These are phyloP conservation scores for Uncinocarpus reesii DNA, from an alignment of 2,329 filamentous ascomycete species.

Conservation along the genomic window DNA sequence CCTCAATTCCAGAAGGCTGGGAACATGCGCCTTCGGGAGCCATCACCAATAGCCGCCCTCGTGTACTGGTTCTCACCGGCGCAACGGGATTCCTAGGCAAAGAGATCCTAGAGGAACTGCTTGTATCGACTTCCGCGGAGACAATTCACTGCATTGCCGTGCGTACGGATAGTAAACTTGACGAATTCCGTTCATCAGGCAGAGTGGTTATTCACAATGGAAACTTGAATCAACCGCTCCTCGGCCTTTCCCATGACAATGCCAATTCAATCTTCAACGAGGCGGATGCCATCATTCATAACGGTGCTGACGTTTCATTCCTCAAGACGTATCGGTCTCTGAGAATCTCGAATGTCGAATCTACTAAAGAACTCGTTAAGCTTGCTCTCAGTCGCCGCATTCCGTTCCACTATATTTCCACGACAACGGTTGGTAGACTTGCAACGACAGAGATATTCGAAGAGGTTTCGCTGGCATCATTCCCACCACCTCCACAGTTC, in stretches of 20 bases:
- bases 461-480: constrained; percentile 15
- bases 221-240: constrained; percentile 26
- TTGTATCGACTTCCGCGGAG: constrained; percentile 24
- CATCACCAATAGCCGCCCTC: neutral
- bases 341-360: constrained; percentile 20
- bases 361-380: constrained; percentile 20
- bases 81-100: constrained; percentile 32
- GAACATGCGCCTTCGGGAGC: neutral
- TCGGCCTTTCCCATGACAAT: constrained; percentile 33
- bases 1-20: neutral
- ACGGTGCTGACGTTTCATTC: constrained; percentile 35
- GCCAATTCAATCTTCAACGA: constrained; percentile 22
- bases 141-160: constrained; percentile 39
- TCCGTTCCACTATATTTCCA: constrained; percentile 28
- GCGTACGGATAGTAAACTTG: constrained; percentile 6
- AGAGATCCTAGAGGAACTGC: constrained; percentile 32
- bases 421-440: constrained; percentile 26
- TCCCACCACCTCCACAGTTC: constrained; percentile 21
- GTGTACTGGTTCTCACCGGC: constrained; percentile 21
- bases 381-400: constrained; percentile 18
- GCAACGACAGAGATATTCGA: constrained; percentile 17
- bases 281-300: constrained; percentile 45
- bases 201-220: constrained; percentile 32
- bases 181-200: neutral
- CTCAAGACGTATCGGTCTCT: constrained; percentile 24